Base-by-base conservation (phyloP, 1,284 basidiomycete genomes). In the Moniliophthora roreri region DNA sequence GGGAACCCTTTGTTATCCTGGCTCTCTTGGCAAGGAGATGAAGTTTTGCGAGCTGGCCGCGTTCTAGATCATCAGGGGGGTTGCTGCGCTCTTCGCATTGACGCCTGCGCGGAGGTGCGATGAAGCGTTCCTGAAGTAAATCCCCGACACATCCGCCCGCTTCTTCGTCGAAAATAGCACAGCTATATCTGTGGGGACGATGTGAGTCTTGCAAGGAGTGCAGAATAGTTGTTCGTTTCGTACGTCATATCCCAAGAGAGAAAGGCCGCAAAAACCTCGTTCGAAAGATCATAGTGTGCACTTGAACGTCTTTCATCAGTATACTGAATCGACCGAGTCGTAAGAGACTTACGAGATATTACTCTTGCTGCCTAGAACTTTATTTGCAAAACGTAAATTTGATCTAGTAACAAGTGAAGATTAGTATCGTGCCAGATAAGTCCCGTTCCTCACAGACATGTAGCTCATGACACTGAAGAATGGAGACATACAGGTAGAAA, bases 271-370 rank as follows among this genome's bases (percentile, higher is more conserved):
- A 66, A 66, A 26, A 64, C 50, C 26, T 61, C 61, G 58, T 75
- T 75, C 18, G 70, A 70, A 24, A 81, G 69, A 58, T 81, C 79
- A 57, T 81, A 80, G 61, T 81, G 78, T 9, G 77, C 77, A 18
- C 71, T n/a, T 70, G 56, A 7, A 24, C 40, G 8, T 34, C 32
- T 34, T 4, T 37, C 26, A 24, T 28, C 4, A 35, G 20, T 35
- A 13, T 3, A 46, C 15, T 23, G n/a, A 15, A n/a, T n/a, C 20
- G 9, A 20, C n/a, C n/a, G n/a, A n/a, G 10, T 6, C 24, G 37
- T 4, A 21, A 1, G 9, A 9, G 20, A 47, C 61, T 36, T 15
- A 62, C 61, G 62, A 63, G 11, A 79, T 79, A 64, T 80, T 80
- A 42, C 69, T 69, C 32, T 74, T 66, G 48, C 69, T 69, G 52